Percentiles rank a stretch among this genome's conserved stretches.
Evolutionary conservation across 2,329 filamentous ascomycete genomes (phyloP).

Genomic region (Hymenoscyphus repandus): DNA sequence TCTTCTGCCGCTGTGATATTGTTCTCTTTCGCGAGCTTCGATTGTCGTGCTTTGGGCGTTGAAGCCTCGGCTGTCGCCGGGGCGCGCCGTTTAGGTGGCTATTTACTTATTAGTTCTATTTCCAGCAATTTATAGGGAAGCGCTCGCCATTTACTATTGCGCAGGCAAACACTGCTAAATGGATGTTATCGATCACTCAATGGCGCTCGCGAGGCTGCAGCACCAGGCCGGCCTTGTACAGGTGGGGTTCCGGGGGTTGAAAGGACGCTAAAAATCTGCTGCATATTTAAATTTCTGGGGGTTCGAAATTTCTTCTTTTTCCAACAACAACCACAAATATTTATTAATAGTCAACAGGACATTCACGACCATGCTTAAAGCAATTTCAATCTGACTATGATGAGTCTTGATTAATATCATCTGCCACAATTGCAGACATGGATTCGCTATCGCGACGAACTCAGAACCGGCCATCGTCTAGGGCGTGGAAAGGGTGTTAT

Average conservation of each 20-base stretch:
- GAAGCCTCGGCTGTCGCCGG: constrained; percentile 16
- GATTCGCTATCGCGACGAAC: no score
- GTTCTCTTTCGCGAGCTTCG: constrained; percentile 89
- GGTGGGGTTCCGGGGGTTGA: not conserved
- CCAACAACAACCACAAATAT: not conserved
- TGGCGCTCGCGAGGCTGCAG: constrained; percentile 6
- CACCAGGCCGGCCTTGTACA: constrained; percentile 6
- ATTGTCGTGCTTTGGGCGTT: constrained; percentile 53
- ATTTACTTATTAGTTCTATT: not conserved
- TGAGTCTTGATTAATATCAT: no score
- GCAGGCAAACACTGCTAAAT: no score
- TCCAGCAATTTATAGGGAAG: not conserved
- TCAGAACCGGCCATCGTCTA: no score
- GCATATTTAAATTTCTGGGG: not conserved
- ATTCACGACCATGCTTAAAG: no score
- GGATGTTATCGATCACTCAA: not conserved
- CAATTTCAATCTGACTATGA: no score
- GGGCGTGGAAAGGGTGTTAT: no score
- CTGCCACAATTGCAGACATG: no score
- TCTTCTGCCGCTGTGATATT: constrained; percentile 80
- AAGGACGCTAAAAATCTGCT: constrained; percentile 1
- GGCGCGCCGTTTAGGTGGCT: constrained; percentile 30
- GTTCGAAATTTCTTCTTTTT: constrained; percentile 3
- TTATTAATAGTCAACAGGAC: no score
- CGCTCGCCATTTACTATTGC: not conserved